Evolutionary conservation across 2,329 filamentous ascomycete species (phyloP), one percentile per base, ranked within the genome.

Genomic region (Diaporthe velutina): DNA sequence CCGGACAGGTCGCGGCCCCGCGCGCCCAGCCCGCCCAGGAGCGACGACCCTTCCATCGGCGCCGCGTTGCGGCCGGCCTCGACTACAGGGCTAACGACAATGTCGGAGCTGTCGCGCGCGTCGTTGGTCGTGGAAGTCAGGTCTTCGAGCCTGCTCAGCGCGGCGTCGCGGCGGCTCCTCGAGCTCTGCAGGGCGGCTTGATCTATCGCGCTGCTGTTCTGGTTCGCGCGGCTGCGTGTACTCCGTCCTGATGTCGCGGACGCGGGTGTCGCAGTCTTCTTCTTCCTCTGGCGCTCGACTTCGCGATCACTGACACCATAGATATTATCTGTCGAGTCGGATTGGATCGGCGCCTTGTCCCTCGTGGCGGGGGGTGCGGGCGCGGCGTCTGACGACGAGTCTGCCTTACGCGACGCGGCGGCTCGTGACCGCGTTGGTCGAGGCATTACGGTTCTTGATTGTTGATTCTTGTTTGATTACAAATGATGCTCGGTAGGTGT

Each of bases 1-100:
- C 88, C 88, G 1, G 87, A 88, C 4, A 83, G 85, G 66, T 89
- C 85, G 17, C 76, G 76, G n/a, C 72, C 50, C 22, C 48, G 78
- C 77, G 30, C 78, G 52, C 61, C 79, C 66, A 42, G 78, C 77
- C 28, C 78, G 52, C 61, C 79, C 66, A 42, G 76, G 60, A 71
- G 71, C 58, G 74, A 76, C n/a, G 74, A 76, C 13, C 42, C 73
- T 17, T 76, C 75, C 22, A 83, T 84, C 19, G 78, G 79, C 38
- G 80, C 79, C 33, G 80, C 79, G 12, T 80, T 82, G 35, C 85
- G 82, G 17, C 85, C 83, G 52, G 82, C 75, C 76, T 86, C 85
- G 22, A 85, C 78, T 9, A 83, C 77, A 22, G 76, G 76, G 77
- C 79, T 81, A 45, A 52, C 75, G 28, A 55, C 76, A 70, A 38